Conservation (phyloP, 2,329 filamentous ascomycete species). For the Pleomassaria siparia region DNA sequence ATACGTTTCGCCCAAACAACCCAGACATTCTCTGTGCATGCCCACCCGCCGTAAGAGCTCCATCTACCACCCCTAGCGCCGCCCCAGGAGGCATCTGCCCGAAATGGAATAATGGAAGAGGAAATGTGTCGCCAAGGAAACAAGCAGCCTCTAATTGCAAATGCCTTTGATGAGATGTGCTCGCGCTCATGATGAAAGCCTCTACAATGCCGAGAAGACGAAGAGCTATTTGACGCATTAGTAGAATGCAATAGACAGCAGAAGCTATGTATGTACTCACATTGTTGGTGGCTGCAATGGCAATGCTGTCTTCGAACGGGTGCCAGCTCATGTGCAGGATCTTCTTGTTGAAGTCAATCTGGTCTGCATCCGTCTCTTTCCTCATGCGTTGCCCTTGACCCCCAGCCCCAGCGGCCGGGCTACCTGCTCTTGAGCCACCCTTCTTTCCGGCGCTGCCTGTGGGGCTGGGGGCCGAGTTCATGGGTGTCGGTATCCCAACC, state of each 20-base stretch:
- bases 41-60: conserved; percentile 24
- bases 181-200: conserved; percentile 20
- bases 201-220: conserved; percentile 58
- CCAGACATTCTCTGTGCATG: conserved; percentile 23
- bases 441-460: conserved; percentile 79
- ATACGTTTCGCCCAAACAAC: conserved; percentile 28
- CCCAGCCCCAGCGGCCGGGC: conserved; percentile 70
- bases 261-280: conserved; percentile 60
- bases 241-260: conserved; percentile 1
- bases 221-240: conserved; percentile 49
- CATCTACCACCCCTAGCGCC: conserved; percentile 37
- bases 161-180: conserved; percentile 25
- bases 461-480: conserved; percentile 79
- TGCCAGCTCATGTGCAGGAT: conserved; percentile 99
- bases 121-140: conserved; percentile 30
- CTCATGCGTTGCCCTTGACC: conserved; percentile 92
- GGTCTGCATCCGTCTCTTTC: conserved; percentile 98
- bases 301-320: conserved; percentile 98
- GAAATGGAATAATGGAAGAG: conserved; percentile 28
- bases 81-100: conserved; percentile 23
- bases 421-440: conserved; percentile 81
- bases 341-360: conserved; percentile 99
- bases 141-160: conserved; percentile 31
- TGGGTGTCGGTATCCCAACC: conserved; percentile 94
- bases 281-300: conserved; percentile 98